Percentiles rank a stretch among this genome's conserved stretches.
Evolutionary conservation across 2,329 filamentous ascomycete species (phyloP).

Genomic region (Aaosphaeria pasadenensis): DNA sequence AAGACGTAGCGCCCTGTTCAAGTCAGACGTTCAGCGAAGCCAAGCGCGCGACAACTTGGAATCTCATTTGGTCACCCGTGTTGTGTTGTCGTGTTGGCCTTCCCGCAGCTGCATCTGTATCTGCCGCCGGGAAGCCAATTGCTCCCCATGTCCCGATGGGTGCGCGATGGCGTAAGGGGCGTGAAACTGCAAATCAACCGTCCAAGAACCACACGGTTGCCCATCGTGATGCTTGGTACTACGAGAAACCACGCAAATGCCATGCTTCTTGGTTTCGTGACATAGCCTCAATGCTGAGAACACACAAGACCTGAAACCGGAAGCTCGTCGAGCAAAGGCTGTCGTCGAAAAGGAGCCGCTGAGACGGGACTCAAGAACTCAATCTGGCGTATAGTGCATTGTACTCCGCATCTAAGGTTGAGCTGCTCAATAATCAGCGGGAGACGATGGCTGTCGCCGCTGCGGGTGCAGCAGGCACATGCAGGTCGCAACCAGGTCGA

Average conservation of each 20-base stretch:
- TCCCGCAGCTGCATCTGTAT: neutral
- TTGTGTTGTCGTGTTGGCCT: neutral
- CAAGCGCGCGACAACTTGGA: slow-evolving; percentile 4
- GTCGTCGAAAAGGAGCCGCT: neutral
- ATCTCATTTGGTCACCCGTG: neutral
- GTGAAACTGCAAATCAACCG: neutral
- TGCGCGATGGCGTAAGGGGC: neutral
- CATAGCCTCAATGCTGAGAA: slow-evolving; percentile 7
- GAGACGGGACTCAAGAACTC: too few relatives aligned
- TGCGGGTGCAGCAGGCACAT: too few relatives aligned
- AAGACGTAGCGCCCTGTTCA: neutral
- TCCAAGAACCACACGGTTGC: slow-evolving; percentile 5
- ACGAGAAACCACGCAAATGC: slow-evolving; percentile 1
- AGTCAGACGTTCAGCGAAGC: neutral
- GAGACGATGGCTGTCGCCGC: too few relatives aligned
- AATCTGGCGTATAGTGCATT: too few relatives aligned
- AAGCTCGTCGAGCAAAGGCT: neutral
- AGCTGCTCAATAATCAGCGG: too few relatives aligned
- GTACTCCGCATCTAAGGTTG: too few relatives aligned
- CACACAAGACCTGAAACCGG: neutral
- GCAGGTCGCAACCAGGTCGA: too few relatives aligned
- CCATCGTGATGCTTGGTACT: neutral
- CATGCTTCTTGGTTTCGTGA: slow-evolving; percentile 4
- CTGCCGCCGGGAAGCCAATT: slow-evolving; percentile 1
- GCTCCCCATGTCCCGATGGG: neutral